Evolutionary conservation across 2,329 filamentous ascomycete genomes (phyloP), one percentile per base, ranked within the genome.

Genomic region (Emydomyces testavorans): DNA sequence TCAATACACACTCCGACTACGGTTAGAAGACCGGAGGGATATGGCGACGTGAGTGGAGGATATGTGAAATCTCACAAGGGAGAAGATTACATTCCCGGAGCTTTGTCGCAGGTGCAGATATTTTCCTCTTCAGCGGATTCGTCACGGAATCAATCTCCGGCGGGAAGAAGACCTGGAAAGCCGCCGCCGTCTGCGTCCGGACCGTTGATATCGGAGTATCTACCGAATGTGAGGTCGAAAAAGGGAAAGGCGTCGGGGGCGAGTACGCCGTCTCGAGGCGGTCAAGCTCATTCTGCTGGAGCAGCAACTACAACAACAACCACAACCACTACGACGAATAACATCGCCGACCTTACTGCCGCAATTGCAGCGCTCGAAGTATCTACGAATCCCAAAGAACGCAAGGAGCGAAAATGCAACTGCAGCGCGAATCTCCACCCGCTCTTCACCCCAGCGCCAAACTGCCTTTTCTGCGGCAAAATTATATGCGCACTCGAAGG

Each of bases 401-500:
- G 84, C 5, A 73, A 79, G 43, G 77, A 83, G n/a, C 80, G 79
- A 48, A 70, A 64, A 57, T 98, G 92, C 65, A 84, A 84, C 57
- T 98, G 92, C 64, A 87, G 93, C 59, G 92, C 85, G 0, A 80
- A 84, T 0, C 78, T 85, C 1, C 92, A 98, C 63, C 85, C 90
- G 0, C 76, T 96, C 2, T 82, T 95, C 37, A 79, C 79, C n/a
- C 88, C 90, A 0, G 88, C 89, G 0, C 92, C 92, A 0, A 98
- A 96, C 62, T 98, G 92, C 62, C 70, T 93, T 13, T 82, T 77
- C 37, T 98, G 92, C 58, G 92, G 92, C 50, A 96, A 96, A 63
- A 87, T 98, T 10, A 82, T 96, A 47, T 98, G 92, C 63, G 79
- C 94, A 20, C 89, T 92, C 59, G 89, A 98, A 65, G 92, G 92